Evolutionary conservation across 1,284 basidiomycete species (phyloP), one percentile per base, ranked within the genome.

Genomic region (Microbotryum saponariae): DNA sequence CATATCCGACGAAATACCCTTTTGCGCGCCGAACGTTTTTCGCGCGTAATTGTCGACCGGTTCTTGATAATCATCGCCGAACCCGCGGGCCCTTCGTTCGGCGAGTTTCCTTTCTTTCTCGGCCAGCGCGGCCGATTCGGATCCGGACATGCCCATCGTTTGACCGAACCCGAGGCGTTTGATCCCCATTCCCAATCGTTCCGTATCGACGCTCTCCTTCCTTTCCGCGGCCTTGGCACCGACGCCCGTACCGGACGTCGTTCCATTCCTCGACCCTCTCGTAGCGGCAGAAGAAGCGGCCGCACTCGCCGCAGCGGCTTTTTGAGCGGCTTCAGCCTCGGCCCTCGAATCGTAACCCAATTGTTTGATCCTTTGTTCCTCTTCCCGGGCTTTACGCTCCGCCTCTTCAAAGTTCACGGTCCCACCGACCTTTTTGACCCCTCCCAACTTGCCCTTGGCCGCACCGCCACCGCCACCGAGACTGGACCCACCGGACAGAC

Each of bases 1-100:
- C 88, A 94, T 92, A 75, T 98, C 96, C 2, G 90, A 94, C 6
- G 91, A 96, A 75, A 99, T 97, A 54, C 82, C 89, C 78, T 97
- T 98, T 74, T 97, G 94, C 66, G 74, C 78, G 1, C 90, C 89
- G 74, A 98, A 99, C 72, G 91, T 91, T 29, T 91, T 86, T 65
- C 92, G 84, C 2, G 96, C 94, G 29, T 83, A 85, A 59, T 63
- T 55, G 12, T 56, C 49, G 10, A 23, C 42, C 20, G 63, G 57
- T 29, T 63, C 68, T 63, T 51, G 60, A 47, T 54, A 47, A 27
- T 51, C 55, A 58, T 71, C 72, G 25, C 59, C 64, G 48, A 69
- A 70, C 1, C 71, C 72, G 14, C 63, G 66, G 9, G 66, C 65
- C 20, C 63, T 60, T 37, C 71, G 59, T 10, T 54, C 62, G 0